A percentile compares a stretch with the other conserved stretches of the same genome.
Evolutionary conservation across 23 red algal species (phyloP).

Genomic region (Chondrus crispus): DNA sequence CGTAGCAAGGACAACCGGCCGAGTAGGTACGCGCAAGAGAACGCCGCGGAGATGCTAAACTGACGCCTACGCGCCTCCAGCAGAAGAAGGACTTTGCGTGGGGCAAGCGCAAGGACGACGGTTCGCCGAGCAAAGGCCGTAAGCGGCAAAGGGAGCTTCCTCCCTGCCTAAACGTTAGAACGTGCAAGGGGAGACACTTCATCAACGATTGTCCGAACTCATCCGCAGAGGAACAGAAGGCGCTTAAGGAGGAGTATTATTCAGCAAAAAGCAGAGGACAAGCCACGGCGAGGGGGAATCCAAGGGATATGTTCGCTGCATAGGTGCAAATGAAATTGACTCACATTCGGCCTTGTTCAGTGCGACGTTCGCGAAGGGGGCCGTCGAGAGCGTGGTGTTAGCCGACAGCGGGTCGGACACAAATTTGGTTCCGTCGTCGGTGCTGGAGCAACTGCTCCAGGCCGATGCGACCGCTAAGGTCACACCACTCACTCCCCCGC

Average conservation of each 20-base stretch:
- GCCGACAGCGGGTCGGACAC: neutral
- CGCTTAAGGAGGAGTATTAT: neutral
- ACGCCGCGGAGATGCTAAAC: neutral
- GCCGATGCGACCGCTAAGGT: neutral
- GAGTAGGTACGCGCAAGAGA: neutral
- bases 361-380: slow-evolving; percentile 8
- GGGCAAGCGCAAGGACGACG: neutral
- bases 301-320: neutral
- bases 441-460: neutral
- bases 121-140: neutral
- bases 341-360: neutral
- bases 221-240: neutral
- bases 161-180: neutral
- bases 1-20: neutral
- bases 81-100: neutral
- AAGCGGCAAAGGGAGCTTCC: neutral
- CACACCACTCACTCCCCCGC: neutral
- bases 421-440: neutral
- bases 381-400: neutral
- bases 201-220: neutral
- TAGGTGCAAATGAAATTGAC: neutral
- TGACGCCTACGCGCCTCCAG: neutral
- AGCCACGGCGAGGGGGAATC: neutral
- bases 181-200: neutral
- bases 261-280: neutral